phyloP scores from a whole-genome alignment of 306 rosid genomes.

The Pachyrhizus erosus region DNA sequence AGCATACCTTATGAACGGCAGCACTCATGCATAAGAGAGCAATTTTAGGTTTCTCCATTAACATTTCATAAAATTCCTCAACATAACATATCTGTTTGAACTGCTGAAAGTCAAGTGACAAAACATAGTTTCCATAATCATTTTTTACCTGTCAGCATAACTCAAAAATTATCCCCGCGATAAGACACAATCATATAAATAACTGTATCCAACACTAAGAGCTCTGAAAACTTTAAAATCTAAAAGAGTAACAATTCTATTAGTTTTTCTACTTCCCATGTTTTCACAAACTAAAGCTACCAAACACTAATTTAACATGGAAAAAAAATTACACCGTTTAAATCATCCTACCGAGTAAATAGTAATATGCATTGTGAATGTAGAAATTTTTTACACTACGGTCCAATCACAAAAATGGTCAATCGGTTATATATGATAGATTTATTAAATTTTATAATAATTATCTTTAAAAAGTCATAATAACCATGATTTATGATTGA shows the following conservation, averaged over 20 bases:
- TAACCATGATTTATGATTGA: too few species aligned
- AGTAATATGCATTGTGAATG: too few species aligned
- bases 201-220: not conserved
- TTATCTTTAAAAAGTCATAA: too few species aligned
- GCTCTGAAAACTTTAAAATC: not conserved
- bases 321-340: not conserved
- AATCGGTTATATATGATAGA: too few species aligned
- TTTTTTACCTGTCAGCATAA: constrained; percentile 53
- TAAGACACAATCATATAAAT: not conserved
- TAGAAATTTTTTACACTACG: too few species aligned
- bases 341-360: not conserved
- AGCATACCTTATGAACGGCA: constrained; percentile 77
- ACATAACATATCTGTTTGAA: constrained; percentile 55
- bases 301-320: not conserved
- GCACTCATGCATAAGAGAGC: constrained; percentile 77
- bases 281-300: constrained; percentile 29
- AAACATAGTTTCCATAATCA: constrained; percentile 53
- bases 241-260: not conserved
- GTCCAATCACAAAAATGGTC: too few species aligned
- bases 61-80: constrained; percentile 60
- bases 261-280: not conserved
- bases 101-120: constrained; percentile 76
- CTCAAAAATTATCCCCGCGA: constrained; percentile 5
- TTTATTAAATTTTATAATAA: too few species aligned
- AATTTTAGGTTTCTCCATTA: constrained; percentile 73